Conservation (phyloP, 2,329 filamentous ascomycete genomes). For the Metarhizium guizhouense region DNA sequence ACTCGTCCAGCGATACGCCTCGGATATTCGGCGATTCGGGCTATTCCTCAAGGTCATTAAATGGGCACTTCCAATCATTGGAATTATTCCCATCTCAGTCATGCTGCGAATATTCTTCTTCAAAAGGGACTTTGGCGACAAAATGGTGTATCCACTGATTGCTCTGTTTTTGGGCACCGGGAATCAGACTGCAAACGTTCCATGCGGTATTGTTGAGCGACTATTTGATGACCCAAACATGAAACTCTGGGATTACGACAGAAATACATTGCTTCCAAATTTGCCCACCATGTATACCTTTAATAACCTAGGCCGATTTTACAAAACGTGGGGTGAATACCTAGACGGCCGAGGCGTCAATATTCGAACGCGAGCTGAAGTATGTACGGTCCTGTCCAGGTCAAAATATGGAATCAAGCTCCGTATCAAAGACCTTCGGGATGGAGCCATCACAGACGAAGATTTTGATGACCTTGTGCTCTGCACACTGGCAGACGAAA, state of each 20-base stretch:
- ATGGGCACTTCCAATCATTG: constrained; percentile 51
- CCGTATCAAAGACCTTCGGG: constrained; percentile 37
- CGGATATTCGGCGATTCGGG: constrained; percentile 48
- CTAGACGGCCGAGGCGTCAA: constrained; percentile 45
- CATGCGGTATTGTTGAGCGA: constrained; percentile 56
- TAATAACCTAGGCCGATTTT: constrained; percentile 52
- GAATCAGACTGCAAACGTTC: constrained; percentile 65
- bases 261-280: constrained; percentile 46
- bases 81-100: constrained; percentile 52
- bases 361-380: constrained; percentile 46
- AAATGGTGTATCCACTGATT: constrained; percentile 62
- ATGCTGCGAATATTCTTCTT: constrained; percentile 62
- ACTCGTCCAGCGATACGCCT: constrained; percentile 44
- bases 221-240: constrained; percentile 50
- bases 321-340: constrained; percentile 48
- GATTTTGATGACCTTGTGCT: constrained; percentile 58
- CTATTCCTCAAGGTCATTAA: constrained; percentile 48
- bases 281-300: constrained; percentile 59
- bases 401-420: constrained; percentile 43
- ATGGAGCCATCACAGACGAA: constrained; percentile 43
- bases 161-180: constrained; percentile 67
- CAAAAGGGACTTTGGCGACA: constrained; percentile 59
- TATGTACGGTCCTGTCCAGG: constrained; percentile 42
- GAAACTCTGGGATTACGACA: constrained; percentile 51
- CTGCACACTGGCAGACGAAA: constrained; percentile 56